Base-by-base conservation (phyloP, 208 protist species). In the Acanthamoeba rhysodes region DNA sequence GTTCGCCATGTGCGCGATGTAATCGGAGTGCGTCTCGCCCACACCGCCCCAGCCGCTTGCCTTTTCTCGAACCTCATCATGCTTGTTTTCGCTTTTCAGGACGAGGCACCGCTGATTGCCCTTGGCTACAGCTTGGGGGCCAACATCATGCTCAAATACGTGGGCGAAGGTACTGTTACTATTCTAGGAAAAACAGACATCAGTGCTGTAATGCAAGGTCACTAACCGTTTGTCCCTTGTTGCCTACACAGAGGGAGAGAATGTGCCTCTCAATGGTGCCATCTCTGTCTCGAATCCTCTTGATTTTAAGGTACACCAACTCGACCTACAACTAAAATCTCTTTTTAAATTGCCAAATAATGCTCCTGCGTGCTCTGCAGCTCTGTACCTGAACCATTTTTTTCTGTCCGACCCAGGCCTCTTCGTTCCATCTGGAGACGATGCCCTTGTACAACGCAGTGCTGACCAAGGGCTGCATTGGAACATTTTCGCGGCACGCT, bases 81-180 rank as follows among this genome's bases (percentile, higher is more conserved):
- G 18, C 53, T 59, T 59, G 18, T 59, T 59, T 18, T 59, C 18
- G 53, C 18, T 59, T 9, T 59, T 59, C 57, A 91, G 57, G 20
- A 64, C 1, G 85, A 91, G 24, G 53, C 34, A 20, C 85, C 85
- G 10, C 34, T 91, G 57, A 91, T 91, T 50, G 85, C 55, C 16
- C 53, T 91, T 22, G 85, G 85, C 22, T 91, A 91, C 85, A 74
- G 57, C 85, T 50, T 91, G 32, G 85, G 85, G 9, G 85, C 85
- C 85, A 91, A 91, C 57, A 91, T 91, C 48, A 53, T 91, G 85
- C 57, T 91, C 29, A 91, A 91, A n/a, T 91, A 91, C 48, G 57
- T 91, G 29, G 85, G 85, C 85, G 85, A 91, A 45, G 85, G 85
- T 91, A 62, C 78, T 57, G 50, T 4, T 48, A 48, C 41, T 48